Conservation (phyloP, 2,329 filamentous ascomycete species). For the Colletotrichum endophyticum region DNA sequence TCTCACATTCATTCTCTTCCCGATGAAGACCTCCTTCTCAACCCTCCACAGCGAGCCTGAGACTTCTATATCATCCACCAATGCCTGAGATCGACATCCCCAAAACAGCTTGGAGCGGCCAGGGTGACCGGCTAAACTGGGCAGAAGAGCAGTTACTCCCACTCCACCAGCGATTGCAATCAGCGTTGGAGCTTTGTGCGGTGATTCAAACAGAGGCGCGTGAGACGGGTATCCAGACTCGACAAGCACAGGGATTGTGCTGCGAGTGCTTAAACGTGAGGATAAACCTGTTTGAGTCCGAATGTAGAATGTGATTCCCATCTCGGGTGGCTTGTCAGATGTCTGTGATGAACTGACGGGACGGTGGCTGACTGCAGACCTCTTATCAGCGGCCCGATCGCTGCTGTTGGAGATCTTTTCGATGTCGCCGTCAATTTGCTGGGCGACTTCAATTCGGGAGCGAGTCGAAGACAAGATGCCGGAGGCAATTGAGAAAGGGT, state of each 20-base stretch:
- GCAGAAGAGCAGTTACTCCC: not conserved
- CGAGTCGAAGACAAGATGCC: not conserved
- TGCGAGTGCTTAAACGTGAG: not conserved
- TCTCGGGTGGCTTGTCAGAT: not conserved
- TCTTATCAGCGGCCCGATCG: not conserved
- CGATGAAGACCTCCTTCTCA: not conserved
- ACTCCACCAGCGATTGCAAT: not conserved
- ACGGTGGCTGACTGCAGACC: not conserved
- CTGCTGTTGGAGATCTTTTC: not conserved
- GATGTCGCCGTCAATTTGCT: not conserved
- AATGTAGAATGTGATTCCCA: not conserved
- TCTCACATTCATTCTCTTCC: not conserved
- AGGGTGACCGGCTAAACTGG: not conserved
- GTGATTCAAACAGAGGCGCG: not conserved
- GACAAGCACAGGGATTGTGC: not conserved
- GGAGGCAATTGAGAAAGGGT: conserved; percentile 36
- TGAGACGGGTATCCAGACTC: not conserved
- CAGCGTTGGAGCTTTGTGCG: not conserved
- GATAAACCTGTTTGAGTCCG: not conserved
- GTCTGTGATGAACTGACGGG: not conserved
- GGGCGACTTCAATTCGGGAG: not conserved
- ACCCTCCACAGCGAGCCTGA: not conserved
- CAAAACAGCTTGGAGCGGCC: not conserved
- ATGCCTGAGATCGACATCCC: not conserved
- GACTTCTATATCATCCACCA: not conserved